phyloP scores from a whole-genome alignment of 192 early-diverging fungal genomes.

The Podila horticola region DNA sequence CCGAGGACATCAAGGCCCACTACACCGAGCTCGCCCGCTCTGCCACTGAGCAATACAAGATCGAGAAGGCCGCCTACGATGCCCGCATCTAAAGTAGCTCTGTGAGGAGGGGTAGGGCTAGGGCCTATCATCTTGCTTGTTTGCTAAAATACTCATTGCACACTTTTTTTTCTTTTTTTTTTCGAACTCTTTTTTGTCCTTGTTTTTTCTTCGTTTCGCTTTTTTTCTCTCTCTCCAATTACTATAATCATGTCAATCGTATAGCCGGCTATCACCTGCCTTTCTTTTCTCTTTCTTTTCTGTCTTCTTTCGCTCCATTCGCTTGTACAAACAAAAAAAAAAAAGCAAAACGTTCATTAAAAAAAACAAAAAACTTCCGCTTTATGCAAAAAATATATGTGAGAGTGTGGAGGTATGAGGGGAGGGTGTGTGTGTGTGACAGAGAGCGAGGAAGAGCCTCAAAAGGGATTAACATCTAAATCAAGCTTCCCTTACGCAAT shows the following conservation, averaged over 20 bases:
- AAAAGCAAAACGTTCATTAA: too few species aligned
- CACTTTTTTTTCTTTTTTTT: conserved; percentile 3
- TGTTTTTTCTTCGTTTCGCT: not conserved
- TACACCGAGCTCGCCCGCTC: conserved; percentile 16
- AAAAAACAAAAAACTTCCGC: too few species aligned
- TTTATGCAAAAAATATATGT: too few species aligned
- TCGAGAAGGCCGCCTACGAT: conserved; percentile 38
- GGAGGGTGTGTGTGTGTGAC: too few species aligned
- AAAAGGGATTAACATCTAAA: not conserved
- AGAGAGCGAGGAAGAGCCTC: too few species aligned
- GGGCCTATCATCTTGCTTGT: not conserved
- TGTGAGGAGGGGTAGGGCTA: not conserved
- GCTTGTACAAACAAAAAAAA: too few species aligned
- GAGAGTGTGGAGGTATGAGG: too few species aligned
- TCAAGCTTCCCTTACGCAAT: conserved; percentile 34
- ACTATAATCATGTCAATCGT: conserved; percentile 3
- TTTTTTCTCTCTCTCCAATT: not conserved
- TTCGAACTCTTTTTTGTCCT: not conserved
- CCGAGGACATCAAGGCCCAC: conserved; percentile 10
- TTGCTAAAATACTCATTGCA: not conserved
- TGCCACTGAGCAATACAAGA: conserved; percentile 26
- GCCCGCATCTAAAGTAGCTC: conserved; percentile 17
- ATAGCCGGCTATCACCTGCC: not conserved
- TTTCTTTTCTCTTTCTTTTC: not conserved
- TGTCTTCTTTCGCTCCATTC: too few species aligned